phyloP scores from a whole-genome alignment of 2,329 filamentous ascomycete species.

The Taxawa tesnikishii region DNA sequence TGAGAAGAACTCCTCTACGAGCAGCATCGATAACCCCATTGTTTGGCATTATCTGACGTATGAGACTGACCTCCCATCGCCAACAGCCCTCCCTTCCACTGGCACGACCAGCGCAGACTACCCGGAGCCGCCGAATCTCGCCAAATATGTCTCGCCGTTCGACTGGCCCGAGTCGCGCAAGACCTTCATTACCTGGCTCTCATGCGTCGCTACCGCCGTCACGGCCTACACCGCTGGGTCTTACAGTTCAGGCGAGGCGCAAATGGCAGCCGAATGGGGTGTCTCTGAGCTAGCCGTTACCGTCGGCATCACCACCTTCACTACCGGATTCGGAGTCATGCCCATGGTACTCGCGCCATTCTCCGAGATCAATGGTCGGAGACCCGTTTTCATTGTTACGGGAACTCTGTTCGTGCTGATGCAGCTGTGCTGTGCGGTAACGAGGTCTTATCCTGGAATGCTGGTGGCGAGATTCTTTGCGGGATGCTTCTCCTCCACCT shows the following conservation, averaged over 20 bases:
- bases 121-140: slow-evolving; percentile 53
- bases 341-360: slow-evolving; percentile 85
- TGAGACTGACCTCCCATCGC: slow-evolving; percentile 44
- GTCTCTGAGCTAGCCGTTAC: slow-evolving; percentile 55
- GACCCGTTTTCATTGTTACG: slow-evolving; percentile 66
- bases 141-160: slow-evolving; percentile 56
- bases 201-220: slow-evolving; percentile 62
- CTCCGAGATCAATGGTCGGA: slow-evolving; percentile 76
- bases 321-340: slow-evolving; percentile 64
- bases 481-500: slow-evolving; percentile 65
- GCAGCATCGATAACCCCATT: slow-evolving; percentile 21
- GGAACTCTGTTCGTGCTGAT: slow-evolving; percentile 61
- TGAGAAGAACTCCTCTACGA: slow-evolving; percentile 1
- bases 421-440: slow-evolving; percentile 62
- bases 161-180: slow-evolving; percentile 62
- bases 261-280: slow-evolving; percentile 55
- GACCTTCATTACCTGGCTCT: slow-evolving; percentile 56
- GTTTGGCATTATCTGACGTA: slow-evolving; percentile 50
- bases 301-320: slow-evolving; percentile 71
- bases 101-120: slow-evolving; percentile 18
- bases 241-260: slow-evolving; percentile 56
- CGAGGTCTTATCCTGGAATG: slow-evolving; percentile 59
- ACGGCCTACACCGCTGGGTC: slow-evolving; percentile 74
- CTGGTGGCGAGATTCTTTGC: slow-evolving; percentile 62
- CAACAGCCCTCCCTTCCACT: slow-evolving; percentile 21